Evolutionary conservation across 2,329 filamentous ascomycete species (phyloP).

Genomic region (Pleomassaria siparia): DNA sequence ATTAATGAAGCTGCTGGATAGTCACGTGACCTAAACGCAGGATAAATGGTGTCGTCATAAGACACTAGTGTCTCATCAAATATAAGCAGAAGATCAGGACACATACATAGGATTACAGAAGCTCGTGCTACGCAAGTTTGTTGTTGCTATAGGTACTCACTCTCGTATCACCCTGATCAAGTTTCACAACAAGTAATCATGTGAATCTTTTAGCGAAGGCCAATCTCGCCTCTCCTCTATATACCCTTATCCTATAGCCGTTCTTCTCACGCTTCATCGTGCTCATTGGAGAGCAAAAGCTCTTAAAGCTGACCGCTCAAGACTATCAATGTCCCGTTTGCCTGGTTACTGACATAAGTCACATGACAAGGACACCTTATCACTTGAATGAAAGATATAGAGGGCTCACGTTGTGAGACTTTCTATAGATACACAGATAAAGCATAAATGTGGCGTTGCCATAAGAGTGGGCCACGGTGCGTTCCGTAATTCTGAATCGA

Average conservation of each 20-base stretch:
- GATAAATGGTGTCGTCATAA: too few relatives aligned
- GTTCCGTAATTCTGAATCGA: not conserved
- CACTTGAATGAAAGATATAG: not conserved
- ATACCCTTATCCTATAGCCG: not conserved
- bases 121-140: too few relatives aligned
- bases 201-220: too few relatives aligned
- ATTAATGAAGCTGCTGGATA: too few relatives aligned
- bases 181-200: too few relatives aligned
- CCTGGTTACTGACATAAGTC: not conserved
- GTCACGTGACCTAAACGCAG: too few relatives aligned
- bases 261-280: not conserved
- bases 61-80: too few relatives aligned
- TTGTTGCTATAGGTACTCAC: too few relatives aligned
- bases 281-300: not conserved
- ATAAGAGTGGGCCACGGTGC: not conserved
- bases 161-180: too few relatives aligned
- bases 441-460: not conserved
- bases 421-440: not conserved
- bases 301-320: not conserved
- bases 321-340: not conserved
- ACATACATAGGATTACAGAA: too few relatives aligned
- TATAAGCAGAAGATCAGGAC: too few relatives aligned
- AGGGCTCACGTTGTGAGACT: not conserved
- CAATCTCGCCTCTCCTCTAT: not conserved
- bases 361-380: not conserved